Evolutionary conservation across 2,329 filamentous ascomycete species (phyloP), one percentile per base, ranked within the genome.

Genomic region (Ophiostoma himal-ulmi): DNA sequence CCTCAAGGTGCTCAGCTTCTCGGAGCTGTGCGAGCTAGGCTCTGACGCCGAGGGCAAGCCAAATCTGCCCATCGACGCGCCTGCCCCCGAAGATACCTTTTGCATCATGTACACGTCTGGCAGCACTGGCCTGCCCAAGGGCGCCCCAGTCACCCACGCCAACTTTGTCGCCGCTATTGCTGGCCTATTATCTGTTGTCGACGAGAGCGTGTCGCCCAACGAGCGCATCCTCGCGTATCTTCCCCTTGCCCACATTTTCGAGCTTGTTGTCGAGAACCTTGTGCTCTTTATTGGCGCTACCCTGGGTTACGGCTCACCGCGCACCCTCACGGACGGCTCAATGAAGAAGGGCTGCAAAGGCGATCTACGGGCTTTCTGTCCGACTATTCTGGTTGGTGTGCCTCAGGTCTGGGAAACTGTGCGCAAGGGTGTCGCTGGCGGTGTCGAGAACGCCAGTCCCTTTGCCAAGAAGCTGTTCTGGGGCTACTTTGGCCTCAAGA

Each of bases 331-430:
- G 8, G 94, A 98, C 78, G 81, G 83, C 3, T 96, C 91, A 26
- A 91, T 96, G 80, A 64, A 44, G 30, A 89, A 90, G 74, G 95
- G 98, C 80, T 97, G 92, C 82, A 88, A 89, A 75, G 94, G 95
- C 75, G 95, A 99, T 76, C 97, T 99, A 81, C 91, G 91, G 72
- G 94, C 97, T 77, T 91, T 98, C 78, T 87, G 86, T 75, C 95
- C 95, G 0, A 96, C 93, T 1, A 86, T 97, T 77, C 86, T 99
- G 78, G 91, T 97, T 54, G 95, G 95, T 79, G 95, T 99, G 3
- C 95, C 95, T 1, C 94, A 96, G 71, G 91, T 99, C 41, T 99
- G 94, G 94, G 95, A 99, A 82, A 94, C 92, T 1, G 91, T 99
- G 76, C 94, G 93, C 84, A 99, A 99, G 84, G 95, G 95, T 70